phyloP scores from a whole-genome alignment of 176 grass and related monocot genomes.

The Oryza longistaminata region DNA sequence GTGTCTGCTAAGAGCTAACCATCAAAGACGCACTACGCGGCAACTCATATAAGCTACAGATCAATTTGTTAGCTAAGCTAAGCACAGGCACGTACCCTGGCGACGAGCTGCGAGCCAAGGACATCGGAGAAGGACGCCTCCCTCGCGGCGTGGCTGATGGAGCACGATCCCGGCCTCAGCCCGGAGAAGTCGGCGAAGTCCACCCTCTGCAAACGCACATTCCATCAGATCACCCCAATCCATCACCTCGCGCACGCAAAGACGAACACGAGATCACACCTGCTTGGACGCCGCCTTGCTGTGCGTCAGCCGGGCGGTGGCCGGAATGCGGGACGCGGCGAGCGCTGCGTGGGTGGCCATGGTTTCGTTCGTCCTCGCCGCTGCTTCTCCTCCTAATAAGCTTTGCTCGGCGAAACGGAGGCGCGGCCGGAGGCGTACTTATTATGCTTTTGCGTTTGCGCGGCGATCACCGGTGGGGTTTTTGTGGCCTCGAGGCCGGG shows the following conservation, averaged over 20 bases:
- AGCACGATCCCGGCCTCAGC: constrained; percentile 56
- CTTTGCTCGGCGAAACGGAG: too few relatives aligned
- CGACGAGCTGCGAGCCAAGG: constrained; percentile 60
- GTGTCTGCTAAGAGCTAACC: too few relatives aligned
- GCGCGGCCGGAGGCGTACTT: not conserved
- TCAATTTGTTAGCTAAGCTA: too few relatives aligned
- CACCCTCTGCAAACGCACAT: constrained; percentile 52
- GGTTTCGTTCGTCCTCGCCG: not conserved
- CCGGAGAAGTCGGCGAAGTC: constrained; percentile 82
- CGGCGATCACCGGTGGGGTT: constrained; percentile 48
- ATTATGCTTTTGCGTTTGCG: not conserved
- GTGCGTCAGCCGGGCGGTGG: constrained; percentile 50
- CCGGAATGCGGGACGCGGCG: constrained; percentile 74
- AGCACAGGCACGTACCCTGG: constrained; percentile 43
- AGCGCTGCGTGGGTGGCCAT: constrained; percentile 98
- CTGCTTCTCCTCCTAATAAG: too few relatives aligned
- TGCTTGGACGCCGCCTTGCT: constrained; percentile 52
- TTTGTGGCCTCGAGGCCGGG: constrained; percentile 43
- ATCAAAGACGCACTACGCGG: too few relatives aligned
- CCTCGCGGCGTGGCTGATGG: constrained; percentile 51
- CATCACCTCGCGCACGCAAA: too few relatives aligned
- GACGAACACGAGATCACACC: not conserved
- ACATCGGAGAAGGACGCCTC: constrained; percentile 67
- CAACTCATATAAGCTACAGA: not conserved
- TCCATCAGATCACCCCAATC: not conserved